Percentiles rank a stretch among this genome's conserved stretches.
Conservation (phyloP, 352 stramenopile species). For the Globisporangium paroecandrum region DNA sequence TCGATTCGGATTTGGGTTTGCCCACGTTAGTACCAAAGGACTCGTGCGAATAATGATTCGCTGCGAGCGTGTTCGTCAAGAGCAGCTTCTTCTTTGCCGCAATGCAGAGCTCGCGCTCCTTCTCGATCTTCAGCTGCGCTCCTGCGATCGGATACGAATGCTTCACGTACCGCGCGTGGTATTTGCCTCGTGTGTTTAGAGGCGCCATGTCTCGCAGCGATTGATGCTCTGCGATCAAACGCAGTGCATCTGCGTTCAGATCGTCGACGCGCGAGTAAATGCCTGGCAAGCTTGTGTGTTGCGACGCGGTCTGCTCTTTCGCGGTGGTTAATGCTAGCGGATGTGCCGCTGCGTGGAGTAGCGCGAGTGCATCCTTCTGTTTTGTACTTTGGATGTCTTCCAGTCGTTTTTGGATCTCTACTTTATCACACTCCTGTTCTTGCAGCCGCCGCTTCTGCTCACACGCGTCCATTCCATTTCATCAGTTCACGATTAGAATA, state of each 20-base stretch:
- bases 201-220: conserved; percentile 29
- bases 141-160: conserved; percentile 71
- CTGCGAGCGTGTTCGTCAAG: conserved; percentile 22
- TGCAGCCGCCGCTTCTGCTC: conserved; percentile 33
- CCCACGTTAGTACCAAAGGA: background rate
- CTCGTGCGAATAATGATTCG: background rate
- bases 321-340: background rate
- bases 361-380: conserved; percentile 7
- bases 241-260: conserved; percentile 35
- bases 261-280: conserved; percentile 54
- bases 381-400: conserved; percentile 23
- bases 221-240: conserved; percentile 43
- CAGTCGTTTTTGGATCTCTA: conserved; percentile 26
- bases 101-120: conserved; percentile 51
- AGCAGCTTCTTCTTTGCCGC: conserved; percentile 69
- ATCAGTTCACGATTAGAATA: background rate
- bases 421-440: conserved; percentile 25
- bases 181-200: conserved; percentile 61
- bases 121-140: conserved; percentile 64
- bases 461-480: background rate
- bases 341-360: background rate
- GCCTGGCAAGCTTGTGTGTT: conserved; percentile 17
- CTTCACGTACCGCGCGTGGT: conserved; percentile 65
- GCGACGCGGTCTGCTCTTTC: background rate
- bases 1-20: background rate